These are phyloP conservation scores for Effrenium voratum DNA, from an alignment of 73 alveolate species.

Conservation along the genomic window DNA sequence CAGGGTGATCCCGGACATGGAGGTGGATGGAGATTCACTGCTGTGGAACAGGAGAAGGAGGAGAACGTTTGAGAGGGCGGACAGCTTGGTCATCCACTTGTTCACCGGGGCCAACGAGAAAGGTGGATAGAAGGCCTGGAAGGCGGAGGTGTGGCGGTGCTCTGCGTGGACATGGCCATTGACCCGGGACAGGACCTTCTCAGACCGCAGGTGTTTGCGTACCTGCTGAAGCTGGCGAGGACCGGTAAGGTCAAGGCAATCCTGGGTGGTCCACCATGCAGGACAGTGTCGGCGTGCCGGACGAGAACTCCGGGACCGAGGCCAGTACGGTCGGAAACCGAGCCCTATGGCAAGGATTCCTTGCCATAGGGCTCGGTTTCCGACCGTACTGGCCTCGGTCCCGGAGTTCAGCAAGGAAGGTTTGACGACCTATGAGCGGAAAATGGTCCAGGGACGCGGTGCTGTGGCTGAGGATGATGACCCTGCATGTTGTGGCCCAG, in stretches of 20 bases:
- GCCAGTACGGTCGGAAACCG: neutral
- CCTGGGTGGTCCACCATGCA: slow-evolving; percentile 25
- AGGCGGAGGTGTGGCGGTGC: neutral
- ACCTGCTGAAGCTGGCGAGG: neutral
- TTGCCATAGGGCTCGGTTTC: too few relatives aligned
- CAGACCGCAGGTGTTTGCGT: neutral
- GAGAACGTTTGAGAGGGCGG: neutral
- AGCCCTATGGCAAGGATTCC: neutral
- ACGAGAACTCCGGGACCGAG: neutral
- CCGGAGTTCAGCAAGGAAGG: too few relatives aligned
- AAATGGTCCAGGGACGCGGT: neutral
- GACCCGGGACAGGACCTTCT: neutral
- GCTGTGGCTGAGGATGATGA: neutral
- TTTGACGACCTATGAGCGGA: neutral
- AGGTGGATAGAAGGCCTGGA: neutral
- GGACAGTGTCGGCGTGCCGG: neutral
- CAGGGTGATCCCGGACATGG: neutral
- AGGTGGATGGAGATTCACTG: neutral
- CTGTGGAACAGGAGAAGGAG: neutral
- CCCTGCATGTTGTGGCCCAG: neutral
- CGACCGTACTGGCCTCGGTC: too few relatives aligned
- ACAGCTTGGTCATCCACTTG: neutral
- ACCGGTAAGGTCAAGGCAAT: neutral
- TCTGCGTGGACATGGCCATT: neutral
- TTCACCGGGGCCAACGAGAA: neutral